Percentiles rank a stretch among this genome's conserved stretches.
These are phyloP conservation scores for Fusarium sp. DNA, from an alignment of 2,329 filamentous ascomycete genomes.

Conservation along the genomic window DNA sequence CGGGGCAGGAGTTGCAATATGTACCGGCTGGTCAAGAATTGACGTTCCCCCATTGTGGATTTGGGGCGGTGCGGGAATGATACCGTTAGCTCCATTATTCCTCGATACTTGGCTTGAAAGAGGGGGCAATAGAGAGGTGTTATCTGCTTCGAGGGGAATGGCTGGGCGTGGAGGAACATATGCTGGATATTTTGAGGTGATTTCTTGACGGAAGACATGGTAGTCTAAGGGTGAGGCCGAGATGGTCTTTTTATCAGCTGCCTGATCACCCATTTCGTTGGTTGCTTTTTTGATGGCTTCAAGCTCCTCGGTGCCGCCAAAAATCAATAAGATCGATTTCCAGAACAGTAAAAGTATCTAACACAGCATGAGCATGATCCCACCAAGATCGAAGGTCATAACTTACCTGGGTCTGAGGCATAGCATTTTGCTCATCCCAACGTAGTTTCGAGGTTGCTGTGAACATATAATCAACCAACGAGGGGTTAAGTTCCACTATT, in stretches of 20 bases:
- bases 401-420: slow-evolving; percentile 72
- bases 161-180: slow-evolving; percentile 89
- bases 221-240: slow-evolving; percentile 96
- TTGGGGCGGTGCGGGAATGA: slow-evolving; percentile 67
- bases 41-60: slow-evolving; percentile 72
- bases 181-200: slow-evolving; percentile 96
- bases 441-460: slow-evolving; percentile 74
- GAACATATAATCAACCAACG: slow-evolving; percentile 77
- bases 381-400: not conserved
- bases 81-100: slow-evolving; percentile 69
- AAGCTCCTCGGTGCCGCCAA: slow-evolving; percentile 82
- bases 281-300: slow-evolving; percentile 79
- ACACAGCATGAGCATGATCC: slow-evolving; percentile 34
- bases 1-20: slow-evolving; percentile 97
- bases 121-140: slow-evolving; percentile 89
- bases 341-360: slow-evolving; percentile 85
- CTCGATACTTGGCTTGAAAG: slow-evolving; percentile 78
- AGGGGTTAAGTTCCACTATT: slow-evolving; percentile 69
- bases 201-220: slow-evolving; percentile 94
- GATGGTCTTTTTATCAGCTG: slow-evolving; percentile 79
- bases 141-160: slow-evolving; percentile 88
- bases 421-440: slow-evolving; percentile 75
- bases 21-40: slow-evolving; percentile 94
- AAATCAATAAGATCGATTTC: slow-evolving; percentile 89
- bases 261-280: slow-evolving; percentile 67